Conservation (phyloP, 1,139 yeast genomes). For the Kurtzmaniella quercitrusa region DNA sequence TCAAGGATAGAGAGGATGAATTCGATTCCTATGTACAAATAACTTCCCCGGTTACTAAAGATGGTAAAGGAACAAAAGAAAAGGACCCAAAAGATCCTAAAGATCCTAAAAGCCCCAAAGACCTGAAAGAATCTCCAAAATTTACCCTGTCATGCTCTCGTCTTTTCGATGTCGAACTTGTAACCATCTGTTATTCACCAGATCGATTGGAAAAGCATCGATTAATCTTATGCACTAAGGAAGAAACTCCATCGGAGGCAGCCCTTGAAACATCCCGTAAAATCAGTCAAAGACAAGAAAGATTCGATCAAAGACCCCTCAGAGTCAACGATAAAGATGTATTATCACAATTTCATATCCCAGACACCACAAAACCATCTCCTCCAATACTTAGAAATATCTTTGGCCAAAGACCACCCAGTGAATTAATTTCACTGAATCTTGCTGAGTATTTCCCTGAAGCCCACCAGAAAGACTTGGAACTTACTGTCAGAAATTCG, state of each 20-base stretch:
- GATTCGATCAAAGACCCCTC: conserved; percentile 8
- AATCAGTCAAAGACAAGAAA: conserved; percentile 34
- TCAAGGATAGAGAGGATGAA: conserved; percentile 32
- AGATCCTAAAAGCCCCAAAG: background rate
- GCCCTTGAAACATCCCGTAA: conserved; percentile 61
- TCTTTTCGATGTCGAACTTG: conserved; percentile 74
- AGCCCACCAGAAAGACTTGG: conserved; percentile 66
- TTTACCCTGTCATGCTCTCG: conserved; percentile 35
- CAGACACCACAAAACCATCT: conserved; percentile 18
- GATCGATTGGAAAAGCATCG: conserved; percentile 71
- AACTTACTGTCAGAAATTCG: conserved; percentile 79
- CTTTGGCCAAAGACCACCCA: conserved; percentile 90
- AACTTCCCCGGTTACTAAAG: background rate
- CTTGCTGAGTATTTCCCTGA: conserved; percentile 90
- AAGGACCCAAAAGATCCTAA: background rate
- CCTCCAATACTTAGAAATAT: conserved; percentile 44
- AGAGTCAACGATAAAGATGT: background rate
- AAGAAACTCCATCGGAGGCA: conserved; percentile 59
- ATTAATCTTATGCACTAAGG: conserved; percentile 63
- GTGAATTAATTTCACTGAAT: conserved; percentile 86
- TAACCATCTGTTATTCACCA: conserved; percentile 74
- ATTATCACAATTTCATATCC: conserved; percentile 22
- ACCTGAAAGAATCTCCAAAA: conserved; percentile 8
- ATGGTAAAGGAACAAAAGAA: background rate
- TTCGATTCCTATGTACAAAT: conserved; percentile 43